A percentile compares a stretch with the other conserved stretches of the same genome.
Evolutionary conservation across 495 filamentous ascomycete genomes (phyloP).

Genomic region (Cenococcum geophilum): DNA sequence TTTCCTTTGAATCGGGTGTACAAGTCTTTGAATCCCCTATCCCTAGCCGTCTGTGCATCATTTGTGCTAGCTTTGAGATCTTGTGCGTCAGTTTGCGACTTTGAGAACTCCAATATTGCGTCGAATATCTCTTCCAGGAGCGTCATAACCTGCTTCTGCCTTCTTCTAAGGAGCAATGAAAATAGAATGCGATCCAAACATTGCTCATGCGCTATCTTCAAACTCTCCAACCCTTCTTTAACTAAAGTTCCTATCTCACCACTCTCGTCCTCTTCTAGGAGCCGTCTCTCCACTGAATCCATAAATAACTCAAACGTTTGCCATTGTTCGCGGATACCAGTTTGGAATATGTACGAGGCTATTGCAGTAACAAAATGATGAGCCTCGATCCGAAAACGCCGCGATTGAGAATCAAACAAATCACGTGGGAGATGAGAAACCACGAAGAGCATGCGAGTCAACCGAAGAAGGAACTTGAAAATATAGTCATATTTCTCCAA

Average conservation of each 20-base stretch:
- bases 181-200: slow-evolving; percentile 76
- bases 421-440: slow-evolving; percentile 59
- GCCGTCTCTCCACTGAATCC: slow-evolving; percentile 52
- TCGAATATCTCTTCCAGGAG: slow-evolving; percentile 74
- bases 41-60: slow-evolving; percentile 36
- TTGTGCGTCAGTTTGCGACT: slow-evolving; percentile 37
- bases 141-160: slow-evolving; percentile 63
- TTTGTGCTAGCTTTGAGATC: slow-evolving; percentile 1
- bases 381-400: slow-evolving; percentile 64
- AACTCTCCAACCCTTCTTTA: slow-evolving; percentile 53
- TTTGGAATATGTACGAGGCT: slow-evolving; percentile 68
- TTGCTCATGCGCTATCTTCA: slow-evolving; percentile 66
- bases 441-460: slow-evolving; percentile 74
- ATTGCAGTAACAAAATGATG: slow-evolving; percentile 68
- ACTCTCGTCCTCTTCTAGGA: slow-evolving; percentile 37
- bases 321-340: slow-evolving; percentile 68
- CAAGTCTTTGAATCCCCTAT: slow-evolving; percentile 43
- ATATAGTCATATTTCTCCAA: slow-evolving; percentile 76
- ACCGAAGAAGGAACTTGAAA: slow-evolving; percentile 70
- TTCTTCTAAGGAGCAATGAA: slow-evolving; percentile 60
- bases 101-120: slow-evolving; percentile 62
- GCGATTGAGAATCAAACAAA: slow-evolving; percentile 38
- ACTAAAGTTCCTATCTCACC: slow-evolving; percentile 39
- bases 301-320: slow-evolving; percentile 59
- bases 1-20: slow-evolving; percentile 62